Conservation (phyloP, 202 grass and related monocot species). For the Dendrocalamus latiflorus region DNA sequence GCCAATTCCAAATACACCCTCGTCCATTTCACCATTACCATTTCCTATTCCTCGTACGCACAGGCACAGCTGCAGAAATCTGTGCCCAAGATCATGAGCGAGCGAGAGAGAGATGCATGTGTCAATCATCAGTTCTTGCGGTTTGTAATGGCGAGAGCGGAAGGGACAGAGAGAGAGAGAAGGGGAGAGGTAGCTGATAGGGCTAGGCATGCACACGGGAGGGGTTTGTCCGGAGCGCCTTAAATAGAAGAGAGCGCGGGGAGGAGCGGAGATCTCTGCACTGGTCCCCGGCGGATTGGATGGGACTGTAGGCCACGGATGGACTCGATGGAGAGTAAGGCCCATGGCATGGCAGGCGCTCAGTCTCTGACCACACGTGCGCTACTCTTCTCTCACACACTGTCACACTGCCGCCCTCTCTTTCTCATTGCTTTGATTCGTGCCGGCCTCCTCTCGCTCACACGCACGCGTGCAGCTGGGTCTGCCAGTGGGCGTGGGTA, state of each 20-base stretch:
- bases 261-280: conserved; percentile 13
- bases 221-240: conserved; percentile 16
- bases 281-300: conserved; percentile 52
- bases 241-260: conserved; percentile 43
- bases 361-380: conserved; percentile 31
- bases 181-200: neutral
- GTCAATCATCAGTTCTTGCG: neutral
- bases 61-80: conserved; percentile 8
- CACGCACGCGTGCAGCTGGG: neutral
- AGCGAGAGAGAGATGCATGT: neutral
- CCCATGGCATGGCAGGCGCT: conserved; percentile 13
- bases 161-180: too few species aligned
- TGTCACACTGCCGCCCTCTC: conserved; percentile 19
- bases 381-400: neutral
- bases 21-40: conserved; percentile 1
- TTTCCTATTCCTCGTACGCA: neutral
- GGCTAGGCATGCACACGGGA: conserved; percentile 25
- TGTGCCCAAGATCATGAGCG: neutral
- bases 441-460: neutral
- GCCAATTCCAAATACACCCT: neutral
- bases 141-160: conserved; percentile 23
- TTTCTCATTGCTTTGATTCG: conserved; percentile 14
- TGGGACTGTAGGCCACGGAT: conserved; percentile 40
- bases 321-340: neutral
- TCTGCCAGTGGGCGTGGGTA: conserved; percentile 20